Base-by-base conservation (phyloP, 1,139 yeast species). In the Yamadazyma taylorii region DNA sequence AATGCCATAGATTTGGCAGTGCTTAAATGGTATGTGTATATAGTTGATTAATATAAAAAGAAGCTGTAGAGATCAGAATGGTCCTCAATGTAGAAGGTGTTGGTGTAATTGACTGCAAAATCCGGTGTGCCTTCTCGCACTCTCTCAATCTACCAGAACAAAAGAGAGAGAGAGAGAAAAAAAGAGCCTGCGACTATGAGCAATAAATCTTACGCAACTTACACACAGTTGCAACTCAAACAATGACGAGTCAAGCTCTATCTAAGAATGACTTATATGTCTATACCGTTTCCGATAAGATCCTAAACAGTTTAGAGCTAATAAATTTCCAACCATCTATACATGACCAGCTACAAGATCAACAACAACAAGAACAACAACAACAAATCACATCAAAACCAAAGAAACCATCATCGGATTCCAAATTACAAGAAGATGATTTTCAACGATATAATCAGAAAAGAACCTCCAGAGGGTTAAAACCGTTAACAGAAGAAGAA, bases 1-100 rank as follows among this genome's bases (percentile, higher is more conserved):
- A 88, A 59, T 85, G 95, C 52, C 96, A 88, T 60, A 78, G 90
- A 55, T 61, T 85, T 37, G 96, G 96, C 10, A 61, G 45, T 32
- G n/a, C n/a, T n/a, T n/a, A n/a, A n/a, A n/a, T 47, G 36, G 30
- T 14, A 21, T 35, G 33, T 41, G 35, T 35, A 43, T 35, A 45
- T 33, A 33, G 33, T 27, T 11, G 7, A 30, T 15, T 6, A n/a
- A n/a, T n/a, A n/a, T n/a, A n/a, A n/a, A n/a, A n/a, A n/a, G n/a
- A n/a, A n/a, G n/a, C n/a, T n/a, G n/a, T n/a, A n/a, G n/a, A n/a
- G n/a, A n/a, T n/a, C n/a, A n/a, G n/a, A n/a, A n/a, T n/a, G n/a
- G n/a, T n/a, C n/a, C n/a, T n/a, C n/a, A n/a, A n/a, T n/a, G n/a
- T n/a, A n/a, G n/a, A n/a, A n/a, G n/a, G n/a, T n/a, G n/a, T n/a